Base-by-base conservation (phyloP, 176 grass and related monocot species). In the Lolium multiflorum region DNA sequence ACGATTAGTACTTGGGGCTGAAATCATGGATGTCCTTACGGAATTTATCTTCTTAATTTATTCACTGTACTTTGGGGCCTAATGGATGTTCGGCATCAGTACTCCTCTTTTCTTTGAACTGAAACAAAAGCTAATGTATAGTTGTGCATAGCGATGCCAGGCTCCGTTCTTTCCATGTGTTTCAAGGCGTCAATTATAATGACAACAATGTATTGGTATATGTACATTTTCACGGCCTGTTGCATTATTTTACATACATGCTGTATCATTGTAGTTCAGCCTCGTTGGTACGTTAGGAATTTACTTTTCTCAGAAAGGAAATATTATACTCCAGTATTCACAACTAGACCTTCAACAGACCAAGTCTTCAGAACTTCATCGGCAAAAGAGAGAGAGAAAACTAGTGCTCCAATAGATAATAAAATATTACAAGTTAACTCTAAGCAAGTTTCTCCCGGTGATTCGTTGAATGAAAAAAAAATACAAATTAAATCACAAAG, bases 361-460 rank as follows among this genome's bases (percentile, higher is more conserved):
- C 35, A 3, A 28, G 21, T 60, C 60, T 54, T 68, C 49, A 83
- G 24, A 83, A 56, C 20, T 25, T 58, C 9, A 47, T 9, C 68
- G 12, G 35, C 13, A 38, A 81, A 25, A 80, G 63, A 24, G 22
- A n/a, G n/a, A 16, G 24, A 20, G 7, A 44, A 47, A 21, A 17
- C 20, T 67, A 76, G 56, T 66, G 21, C 35, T 65, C 6, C 1
- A 80, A 21, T 66, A 74, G 46, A 66, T 74, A 47, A 37, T 69
- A 80, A 65, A 85, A 74, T 49, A 74, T 66, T 71, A 74, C 76
- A 52, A 43, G 47, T n/a, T 51, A 77, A 25, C 20, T 76, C 15
- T 74, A 80, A 81, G 37, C 76, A 80, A 57, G 47, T 80, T 84
- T 80, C 67, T 80, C 31, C 31, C 24, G 21, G 25, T 68, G 74